Percentiles rank a stretch among this genome's conserved stretches.
These are phyloP conservation scores for Salix exigua DNA, from an alignment of 345 rosid species.

Conservation along the genomic window DNA sequence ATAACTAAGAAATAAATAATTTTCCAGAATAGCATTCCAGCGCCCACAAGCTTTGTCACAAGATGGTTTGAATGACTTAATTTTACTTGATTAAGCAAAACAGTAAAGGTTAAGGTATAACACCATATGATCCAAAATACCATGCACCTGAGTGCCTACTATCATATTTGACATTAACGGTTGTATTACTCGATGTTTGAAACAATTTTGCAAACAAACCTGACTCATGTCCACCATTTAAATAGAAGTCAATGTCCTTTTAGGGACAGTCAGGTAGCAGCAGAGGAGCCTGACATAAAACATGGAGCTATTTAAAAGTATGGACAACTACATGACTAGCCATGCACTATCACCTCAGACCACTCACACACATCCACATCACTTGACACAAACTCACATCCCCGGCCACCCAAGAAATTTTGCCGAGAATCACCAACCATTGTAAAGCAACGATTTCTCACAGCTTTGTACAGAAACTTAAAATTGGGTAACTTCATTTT, in stretches of 20 bases:
- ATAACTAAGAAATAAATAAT: background rate
- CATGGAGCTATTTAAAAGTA: background rate
- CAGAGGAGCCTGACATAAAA: background rate
- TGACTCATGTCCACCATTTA: background rate
- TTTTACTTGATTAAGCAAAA: background rate
- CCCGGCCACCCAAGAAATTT: background rate
- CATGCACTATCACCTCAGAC: background rate
- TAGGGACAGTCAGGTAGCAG: background rate
- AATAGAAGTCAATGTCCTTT: background rate
- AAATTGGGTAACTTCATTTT: background rate
- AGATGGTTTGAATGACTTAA: too few species aligned
- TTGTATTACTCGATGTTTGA: background rate
- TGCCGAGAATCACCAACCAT: background rate
- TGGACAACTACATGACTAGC: background rate
- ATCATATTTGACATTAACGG: background rate
- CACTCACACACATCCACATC: background rate
- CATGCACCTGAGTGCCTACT: background rate
- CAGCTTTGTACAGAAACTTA: background rate
- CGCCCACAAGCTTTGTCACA: background rate
- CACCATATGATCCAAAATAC: background rate
- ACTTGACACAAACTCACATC: background rate
- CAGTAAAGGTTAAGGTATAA: background rate
- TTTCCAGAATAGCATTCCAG: background rate
- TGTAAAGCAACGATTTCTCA: background rate
- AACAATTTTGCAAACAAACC: background rate